Base-by-base conservation (phyloP, 768 basidiomycete genomes). In the Mycena polygramma region DNA sequence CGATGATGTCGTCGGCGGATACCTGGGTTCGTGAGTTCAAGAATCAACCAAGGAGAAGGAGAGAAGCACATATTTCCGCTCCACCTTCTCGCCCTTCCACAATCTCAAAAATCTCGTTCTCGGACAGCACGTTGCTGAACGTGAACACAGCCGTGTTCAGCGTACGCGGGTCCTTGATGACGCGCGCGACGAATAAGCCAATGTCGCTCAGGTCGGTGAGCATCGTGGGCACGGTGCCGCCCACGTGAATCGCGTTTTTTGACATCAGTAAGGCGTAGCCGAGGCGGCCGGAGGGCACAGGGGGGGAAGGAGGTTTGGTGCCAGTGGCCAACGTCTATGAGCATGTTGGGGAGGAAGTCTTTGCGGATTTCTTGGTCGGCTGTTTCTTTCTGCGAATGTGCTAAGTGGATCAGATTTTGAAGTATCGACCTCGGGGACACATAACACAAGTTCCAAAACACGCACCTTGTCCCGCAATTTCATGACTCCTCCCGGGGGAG, bases 151-250 rank as follows among this genome's bases (percentile, higher is more conserved):
- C 71, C 35, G 75, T 75, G 66, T 82, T 81, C 39, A 80, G 57
- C 11, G 81, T 81, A 10, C 79, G 72, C 43, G 74, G 71, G 60
- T 82, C 81, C 20, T 72, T 74, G 54, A 81, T 73, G 61, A 81
- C 79, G 26, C 71, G 76, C 14, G 74, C 76, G 53, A 80, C 77
- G 70, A 76, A 79, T 4, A 22, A 48, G 2, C 78, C 78, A 63
- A 80, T 77, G 65, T 76, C 73, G 24, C 74, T 46, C 15, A 75
- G 51, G 58, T 77, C 70, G 2, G 76, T 79, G 48, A 78, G 63
- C 26, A 75, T 71, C 9, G 60, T 63, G 45, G 73, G 71, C 49
- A 74, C 60, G 20, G 72, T 66, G 17, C 77, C 77, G 11, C 60
- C 54, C 1, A 67, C 76, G 73, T 76, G 74, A 26, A 77, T 52